These are phyloP conservation scores for Macroventuria anomochaeta DNA, from an alignment of 2,329 filamentous ascomycete species.

Conservation along the genomic window DNA sequence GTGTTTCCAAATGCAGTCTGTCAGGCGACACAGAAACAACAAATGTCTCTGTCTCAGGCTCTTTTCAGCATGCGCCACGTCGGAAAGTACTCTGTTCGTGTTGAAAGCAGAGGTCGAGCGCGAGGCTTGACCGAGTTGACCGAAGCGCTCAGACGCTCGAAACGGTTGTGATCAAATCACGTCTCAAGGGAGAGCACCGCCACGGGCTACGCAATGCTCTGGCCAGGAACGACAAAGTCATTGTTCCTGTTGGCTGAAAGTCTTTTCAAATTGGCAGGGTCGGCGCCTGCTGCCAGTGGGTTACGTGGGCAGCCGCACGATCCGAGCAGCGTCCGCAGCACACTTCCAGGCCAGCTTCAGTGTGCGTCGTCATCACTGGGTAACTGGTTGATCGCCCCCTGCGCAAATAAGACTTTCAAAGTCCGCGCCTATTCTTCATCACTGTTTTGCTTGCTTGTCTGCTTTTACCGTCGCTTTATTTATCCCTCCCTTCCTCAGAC, in stretches of 20 bases:
- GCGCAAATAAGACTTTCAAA: slow-evolving; percentile 10
- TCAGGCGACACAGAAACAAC: background rate
- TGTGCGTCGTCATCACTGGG: slow-evolving; percentile 19
- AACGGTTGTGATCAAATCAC: background rate
- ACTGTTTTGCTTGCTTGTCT: background rate
- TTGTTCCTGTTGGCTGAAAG: background rate
- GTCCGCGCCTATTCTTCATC: slow-evolving; percentile 10
- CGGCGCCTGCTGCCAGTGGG: slow-evolving; percentile 1
- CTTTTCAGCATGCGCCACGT: slow-evolving; percentile 1
- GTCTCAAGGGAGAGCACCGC: slow-evolving; percentile 16
- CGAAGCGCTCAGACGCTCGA: background rate
- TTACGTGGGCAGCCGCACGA: slow-evolving; percentile 13
- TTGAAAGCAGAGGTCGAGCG: background rate
- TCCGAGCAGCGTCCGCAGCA: slow-evolving; percentile 8
- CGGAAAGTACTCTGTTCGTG: background rate
- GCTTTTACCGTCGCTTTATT: background rate
- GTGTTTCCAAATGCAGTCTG: background rate
- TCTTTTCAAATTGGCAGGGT: background rate
- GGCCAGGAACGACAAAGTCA: background rate
- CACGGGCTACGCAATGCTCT: slow-evolving; percentile 11
- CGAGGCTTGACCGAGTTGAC: background rate
- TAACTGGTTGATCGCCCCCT: slow-evolving; percentile 5
- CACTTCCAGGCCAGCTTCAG: background rate
- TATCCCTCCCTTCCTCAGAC: background rate
- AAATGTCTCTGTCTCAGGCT: slow-evolving; percentile 2